Evolutionary conservation across 108 stramenopile species (phyloP), one percentile per base, ranked within the genome.

Genomic region (Cyclotella sp.): DNA sequence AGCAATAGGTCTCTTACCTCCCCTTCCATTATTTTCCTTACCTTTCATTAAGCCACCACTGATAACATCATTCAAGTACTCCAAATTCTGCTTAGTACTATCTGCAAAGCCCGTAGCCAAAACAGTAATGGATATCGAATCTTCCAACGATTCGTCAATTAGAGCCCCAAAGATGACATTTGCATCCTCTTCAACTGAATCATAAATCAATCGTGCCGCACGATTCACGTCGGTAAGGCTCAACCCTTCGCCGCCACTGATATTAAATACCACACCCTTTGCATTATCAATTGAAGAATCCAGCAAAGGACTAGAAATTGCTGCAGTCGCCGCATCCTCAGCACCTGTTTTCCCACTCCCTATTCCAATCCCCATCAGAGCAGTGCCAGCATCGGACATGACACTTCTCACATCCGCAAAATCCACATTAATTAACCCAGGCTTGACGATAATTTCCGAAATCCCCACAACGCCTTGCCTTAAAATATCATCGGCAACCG

Each of bases 111-210:
- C 86, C 14, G 86, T 87, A 7, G 86, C 86, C 40, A 87, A 66
- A 16, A 87, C 86, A 12, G 86, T 87, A 59, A 87, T 87, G 14
- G 77, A 78, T 30, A 87, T 82, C 12, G 45, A 61, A 59, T 87
- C 86, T 13, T 70, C 83, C 47, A 87, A 43, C 22, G 76, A 59
- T 57, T 83, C 79, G 26, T 86, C 83, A 46, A 82, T 79, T 59
- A 94, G 73, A 3, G 95, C 95, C 9, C 95, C 95, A 75, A 96
- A 96, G 75, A 96, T 96, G 18, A 96, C 93, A 85, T 96, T 95
- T 30, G 95, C 93, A 84, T 95, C 90, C 60, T 91, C 92, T 65
- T 94, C 90, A 12, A 94, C 95, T 54, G 88, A 85, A 66, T 92
- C 87, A 77, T 96, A 94, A 79, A 96, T 96, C 66, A 94, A 88